Evolutionary conservation across 2,329 filamentous ascomycete species (phyloP).

Genomic region (Coniochaeta ligniaria): DNA sequence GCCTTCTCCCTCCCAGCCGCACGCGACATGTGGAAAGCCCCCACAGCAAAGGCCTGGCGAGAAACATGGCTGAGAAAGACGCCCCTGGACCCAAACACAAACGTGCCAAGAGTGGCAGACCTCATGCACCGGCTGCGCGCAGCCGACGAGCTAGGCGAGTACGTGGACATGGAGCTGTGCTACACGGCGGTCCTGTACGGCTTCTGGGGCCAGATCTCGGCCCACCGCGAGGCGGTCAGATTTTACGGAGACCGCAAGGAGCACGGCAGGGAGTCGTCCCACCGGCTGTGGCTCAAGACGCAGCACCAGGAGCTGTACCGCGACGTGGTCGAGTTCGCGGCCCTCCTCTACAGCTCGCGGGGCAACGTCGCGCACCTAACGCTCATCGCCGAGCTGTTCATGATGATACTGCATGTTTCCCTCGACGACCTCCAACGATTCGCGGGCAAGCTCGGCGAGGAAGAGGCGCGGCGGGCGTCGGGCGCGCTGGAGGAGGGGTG

Average conservation of each 20-base stretch:
- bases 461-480: constrained; percentile 17
- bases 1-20: constrained; percentile 16
- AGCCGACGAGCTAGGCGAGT: constrained; percentile 13
- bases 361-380: constrained; percentile 10
- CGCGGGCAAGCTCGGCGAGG: constrained; percentile 19
- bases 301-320: constrained; percentile 22
- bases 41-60: constrained; percentile 16
- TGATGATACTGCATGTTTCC: constrained; percentile 19
- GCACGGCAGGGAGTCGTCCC: constrained; percentile 7
- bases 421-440: constrained; percentile 19
- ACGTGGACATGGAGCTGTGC: constrained; percentile 22
- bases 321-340: constrained; percentile 18
- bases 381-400: constrained; percentile 16
- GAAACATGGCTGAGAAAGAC: constrained; percentile 16
- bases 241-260: constrained; percentile 14
- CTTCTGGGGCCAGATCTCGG: constrained; percentile 23
- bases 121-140: constrained; percentile 13
- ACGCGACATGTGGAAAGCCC: constrained; percentile 18
- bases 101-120: constrained; percentile 15
- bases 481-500: constrained; percentile 14
- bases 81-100: constrained; percentile 4
- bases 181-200: constrained; percentile 19
- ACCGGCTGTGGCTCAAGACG: constrained; percentile 20
- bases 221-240: constrained; percentile 21
- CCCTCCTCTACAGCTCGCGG: constrained; percentile 7